Base-by-base conservation (phyloP, 2,329 filamentous ascomycete species). In the Aspergillus sp. region DNA sequence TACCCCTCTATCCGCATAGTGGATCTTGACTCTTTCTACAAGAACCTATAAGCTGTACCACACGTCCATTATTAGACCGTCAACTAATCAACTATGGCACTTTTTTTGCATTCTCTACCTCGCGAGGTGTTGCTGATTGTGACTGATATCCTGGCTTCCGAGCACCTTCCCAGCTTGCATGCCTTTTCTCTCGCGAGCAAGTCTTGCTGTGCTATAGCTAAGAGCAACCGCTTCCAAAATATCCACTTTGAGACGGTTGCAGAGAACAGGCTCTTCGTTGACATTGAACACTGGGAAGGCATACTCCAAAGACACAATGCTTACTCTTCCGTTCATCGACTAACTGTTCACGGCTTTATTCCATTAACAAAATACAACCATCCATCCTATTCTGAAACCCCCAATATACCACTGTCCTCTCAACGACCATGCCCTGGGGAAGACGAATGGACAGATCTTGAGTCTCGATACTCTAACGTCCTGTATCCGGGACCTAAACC, bases 111-210 rank as follows among this genome's bases (percentile, higher is more conserved):
- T 32, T 48, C 45, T 38, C 30, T 48, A n/a, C 45, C 45, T 38
- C 45, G 4, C 2, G 45, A 48, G 45, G 30, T 38, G 22, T 22
- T 48, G n/a, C 17, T 48, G 30, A 48, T 22, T 20, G 45, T 48
- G 45, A 30, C 45, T n/a, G 45, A 48, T 20, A 48, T 36, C 38
- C 45, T 48, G 30, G 45, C 45, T 38, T 38, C 17, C 30, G 45
- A 48, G 45, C 45, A 48, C 30, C 30, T 48, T 22, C 45, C 45
- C 45, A 48, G 45, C 45, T 38, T 48, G 30, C 45, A 48, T 48
- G 45, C 45, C n/a, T 48, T 48, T 38, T 48, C 45, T 38, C 45
- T 48, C 45, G 26, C 45, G 30, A 48, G 45, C 45, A 48, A 48
- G 45, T 36, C 30, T 38, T 48, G n/a, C 30, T 48, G 45, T 30